phyloP scores from a whole-genome alignment of 2,329 filamentous ascomycete genomes.

The Colletotrichum sp. region DNA sequence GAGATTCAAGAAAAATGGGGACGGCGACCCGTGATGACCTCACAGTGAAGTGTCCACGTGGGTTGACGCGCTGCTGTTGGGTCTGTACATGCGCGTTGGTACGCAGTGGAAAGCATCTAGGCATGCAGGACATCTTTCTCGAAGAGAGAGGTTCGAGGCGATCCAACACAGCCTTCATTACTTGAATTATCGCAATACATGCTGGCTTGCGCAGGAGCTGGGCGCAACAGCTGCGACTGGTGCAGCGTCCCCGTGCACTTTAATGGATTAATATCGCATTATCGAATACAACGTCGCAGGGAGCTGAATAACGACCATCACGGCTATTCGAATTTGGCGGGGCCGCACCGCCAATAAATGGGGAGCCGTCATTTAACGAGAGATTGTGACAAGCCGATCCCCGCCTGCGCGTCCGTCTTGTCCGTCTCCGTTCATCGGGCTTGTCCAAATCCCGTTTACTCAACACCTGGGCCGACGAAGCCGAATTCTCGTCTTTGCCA shows the following conservation, averaged over 20 bases:
- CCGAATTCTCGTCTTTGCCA: neutral
- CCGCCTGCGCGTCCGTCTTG: neutral
- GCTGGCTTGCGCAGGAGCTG: neutral
- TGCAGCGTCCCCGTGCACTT: neutral
- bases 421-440: neutral
- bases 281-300: neutral
- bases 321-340: neutral
- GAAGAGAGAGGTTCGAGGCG: neutral
- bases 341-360: neutral
- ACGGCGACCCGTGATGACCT: conserved; percentile 12
- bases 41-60: conserved; percentile 14
- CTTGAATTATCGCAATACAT: neutral
- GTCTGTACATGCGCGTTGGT: neutral
- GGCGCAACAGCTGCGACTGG: neutral
- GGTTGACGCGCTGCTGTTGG: neutral
- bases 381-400: neutral
- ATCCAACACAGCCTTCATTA: neutral
- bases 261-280: neutral
- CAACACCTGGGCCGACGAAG: neutral
- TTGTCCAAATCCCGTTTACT: neutral
- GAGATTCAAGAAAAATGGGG: conserved; percentile 8
- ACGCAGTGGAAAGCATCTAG: neutral
- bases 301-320: neutral
- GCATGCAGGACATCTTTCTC: neutral
- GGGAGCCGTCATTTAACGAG: neutral